phyloP scores from a whole-genome alignment of 148 eudicot species.

The Chenopodium suecicum region DNA sequence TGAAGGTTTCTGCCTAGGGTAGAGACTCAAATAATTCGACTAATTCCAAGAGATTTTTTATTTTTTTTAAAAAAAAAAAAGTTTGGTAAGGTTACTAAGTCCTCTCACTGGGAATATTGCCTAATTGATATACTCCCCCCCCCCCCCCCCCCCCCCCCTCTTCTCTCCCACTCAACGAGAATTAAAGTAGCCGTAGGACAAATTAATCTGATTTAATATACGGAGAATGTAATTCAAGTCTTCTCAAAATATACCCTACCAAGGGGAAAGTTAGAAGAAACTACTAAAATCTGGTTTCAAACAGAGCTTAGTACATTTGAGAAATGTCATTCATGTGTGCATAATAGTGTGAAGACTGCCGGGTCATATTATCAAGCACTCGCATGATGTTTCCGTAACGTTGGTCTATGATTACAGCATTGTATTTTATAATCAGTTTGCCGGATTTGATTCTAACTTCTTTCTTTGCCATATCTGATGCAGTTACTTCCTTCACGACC shows the following conservation, averaged over 20 bases:
- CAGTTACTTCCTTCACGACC: slow-evolving; percentile 82
- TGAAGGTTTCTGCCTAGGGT: too few species aligned
- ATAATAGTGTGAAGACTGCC: not conserved
- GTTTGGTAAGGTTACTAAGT: too few species aligned
- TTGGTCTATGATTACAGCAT: not conserved
- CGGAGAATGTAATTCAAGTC: not conserved
- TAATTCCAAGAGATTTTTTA: too few species aligned
- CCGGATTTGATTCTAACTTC: not conserved
- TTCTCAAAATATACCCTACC: not conserved
- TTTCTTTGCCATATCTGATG: slow-evolving; percentile 22
- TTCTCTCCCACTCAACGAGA: too few species aligned
- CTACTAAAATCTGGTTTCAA: not conserved
- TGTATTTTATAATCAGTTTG: not conserved
- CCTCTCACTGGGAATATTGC: not conserved
- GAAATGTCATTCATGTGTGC: not conserved
- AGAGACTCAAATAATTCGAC: too few species aligned
- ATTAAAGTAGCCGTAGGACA: too few species aligned
- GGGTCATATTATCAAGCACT: not conserved
- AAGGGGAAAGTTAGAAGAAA: not conserved
- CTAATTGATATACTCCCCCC: too few species aligned
- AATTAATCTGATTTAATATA: not conserved
- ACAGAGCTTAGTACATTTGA: not conserved
- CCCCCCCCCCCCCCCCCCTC: too few species aligned
- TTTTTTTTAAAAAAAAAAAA: too few species aligned
- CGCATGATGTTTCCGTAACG: not conserved